Conservation (phyloP, 2,329 filamentous ascomycete species). For the Colletotrichum liriopes region DNA sequence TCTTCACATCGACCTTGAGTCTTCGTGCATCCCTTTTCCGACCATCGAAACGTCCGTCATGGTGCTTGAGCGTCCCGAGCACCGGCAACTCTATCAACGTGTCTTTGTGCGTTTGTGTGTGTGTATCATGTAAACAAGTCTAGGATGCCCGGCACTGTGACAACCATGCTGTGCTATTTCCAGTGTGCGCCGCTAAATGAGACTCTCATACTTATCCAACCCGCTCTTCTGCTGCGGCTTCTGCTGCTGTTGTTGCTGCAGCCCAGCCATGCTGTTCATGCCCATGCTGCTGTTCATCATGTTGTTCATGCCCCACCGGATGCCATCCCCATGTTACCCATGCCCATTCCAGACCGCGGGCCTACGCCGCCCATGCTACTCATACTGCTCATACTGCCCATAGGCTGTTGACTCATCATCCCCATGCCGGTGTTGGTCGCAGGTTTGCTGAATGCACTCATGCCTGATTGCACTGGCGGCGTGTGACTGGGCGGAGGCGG, state of each 20-base stretch:
- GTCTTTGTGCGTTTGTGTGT: neutral
- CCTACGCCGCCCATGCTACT: slow-evolving; percentile 44
- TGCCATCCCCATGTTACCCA: slow-evolving; percentile 47
- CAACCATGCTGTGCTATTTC: slow-evolving; percentile 20
- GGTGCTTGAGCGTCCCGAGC: neutral
- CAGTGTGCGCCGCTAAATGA: slow-evolving; percentile 62
- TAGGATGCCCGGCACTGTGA: slow-evolving; percentile 16
- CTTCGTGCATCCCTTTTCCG: neutral
- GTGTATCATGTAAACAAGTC: slow-evolving; percentile 28
- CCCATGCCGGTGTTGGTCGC: slow-evolving; percentile 36
- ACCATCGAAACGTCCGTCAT: neutral
- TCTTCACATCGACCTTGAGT: neutral
- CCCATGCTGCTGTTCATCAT: slow-evolving; percentile 46
- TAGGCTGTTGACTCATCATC: slow-evolving; percentile 36
- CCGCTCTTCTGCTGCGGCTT: slow-evolving; percentile 63
- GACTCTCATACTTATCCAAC: slow-evolving; percentile 78
- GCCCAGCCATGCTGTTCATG: slow-evolving; percentile 45
- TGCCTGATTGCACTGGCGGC: slow-evolving; percentile 47
- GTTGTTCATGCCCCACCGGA: slow-evolving; percentile 51
- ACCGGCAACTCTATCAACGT: slow-evolving; percentile 16
- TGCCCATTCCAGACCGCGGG: slow-evolving; percentile 39
- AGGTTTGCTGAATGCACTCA: slow-evolving; percentile 43
- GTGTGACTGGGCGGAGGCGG: slow-evolving; percentile 59
- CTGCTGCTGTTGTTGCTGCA: slow-evolving; percentile 47
- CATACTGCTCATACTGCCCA: slow-evolving; percentile 40